Evolutionary conservation across 1,284 basidiomycete species (phyloP), one percentile per base, ranked within the genome.

Genomic region (Cryptococcus depauperatus): DNA sequence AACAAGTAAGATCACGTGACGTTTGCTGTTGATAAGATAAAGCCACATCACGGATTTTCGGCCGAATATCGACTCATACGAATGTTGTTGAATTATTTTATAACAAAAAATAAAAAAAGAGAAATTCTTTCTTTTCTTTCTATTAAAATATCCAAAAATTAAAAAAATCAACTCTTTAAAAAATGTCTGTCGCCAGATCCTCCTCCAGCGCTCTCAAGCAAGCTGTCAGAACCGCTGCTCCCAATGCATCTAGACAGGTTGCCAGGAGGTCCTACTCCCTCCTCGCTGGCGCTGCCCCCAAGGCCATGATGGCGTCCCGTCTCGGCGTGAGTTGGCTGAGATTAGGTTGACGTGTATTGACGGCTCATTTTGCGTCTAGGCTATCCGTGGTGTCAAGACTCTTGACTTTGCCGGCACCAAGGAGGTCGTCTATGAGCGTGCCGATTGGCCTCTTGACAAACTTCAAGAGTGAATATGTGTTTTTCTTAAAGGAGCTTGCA

Each of bases 391-490:
- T 56, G 71, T 97, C 68, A 96, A 97, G 78, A 95, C 92, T 49
- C 85, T 98, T 64, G 86, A 97, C 79, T 98, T 98, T 74, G 90
- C 93, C 57, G 91, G 92, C 58, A 84, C 84, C 55, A 82, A 93
- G 68, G 93, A 98, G 77, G 80, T 80, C 59, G 91, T 98, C 47
- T 98, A 96, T 73, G 93, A 98, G 79, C 89, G 92, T 58, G 80
- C 80, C 64, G 93, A 99, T 80, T 99, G 95, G 95, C 95, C 93
- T 35, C 76, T 93, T 51, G 82, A 90, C 62, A 96, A 89, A 75
- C 83, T 99, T 70, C 93, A 97, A 73, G 91, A 97, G 69, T 76
- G 68, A 55, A 68, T 65, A 7, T 10, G 10, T n/a, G 21, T 25
- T 11, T 22, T 37, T 28, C 35, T n/a, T 22, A 13, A 21, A 37